Evolutionary conservation across 1,139 yeast species (phyloP), one percentile per base, ranked within the genome.

Genomic region (Candida pseudocylindracea): DNA sequence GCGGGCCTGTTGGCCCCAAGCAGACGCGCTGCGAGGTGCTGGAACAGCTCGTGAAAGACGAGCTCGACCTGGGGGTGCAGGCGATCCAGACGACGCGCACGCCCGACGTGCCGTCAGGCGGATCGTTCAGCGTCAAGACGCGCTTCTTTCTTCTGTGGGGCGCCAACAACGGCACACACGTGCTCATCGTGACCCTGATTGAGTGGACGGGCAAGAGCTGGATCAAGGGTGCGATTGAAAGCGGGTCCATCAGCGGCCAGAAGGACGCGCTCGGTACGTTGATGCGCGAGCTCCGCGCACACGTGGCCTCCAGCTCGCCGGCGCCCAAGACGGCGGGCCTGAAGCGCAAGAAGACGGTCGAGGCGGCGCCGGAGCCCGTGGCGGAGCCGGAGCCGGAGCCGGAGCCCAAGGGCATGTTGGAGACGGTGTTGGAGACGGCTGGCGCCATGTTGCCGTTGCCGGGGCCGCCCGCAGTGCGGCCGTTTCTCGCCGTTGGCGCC

Each of bases 91-190:
- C 63, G 1, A 78, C 93, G 0, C 61, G 61, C 20, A 78, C 94
- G 0, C 98, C 96, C 0, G 96, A 88, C 53, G 96, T 91, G 10
- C 99, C 99, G 1, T 75, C 83, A 36, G 99, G 99, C 5, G 67
- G 65, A 42, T 62, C 80, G 2, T 91, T 91, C 50, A 63, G 69
- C 34, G 76, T 85, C 7, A 64, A 67, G 35, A 78, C 95, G 1
- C 64, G 69, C 36, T 54, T 68, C 10, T 69, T 62, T 38, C 46
- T 85, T 12, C 64, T 72, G 30, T 91, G 98, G 98, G 92, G 68
- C 1, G 61, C 63, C 2, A 62, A 67, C 39, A 81, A 83, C 50
- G 39, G 55, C 9, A 81, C 96, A 3, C 62, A 60, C 35, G 39
- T 85, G 32, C 56, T 59, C 33, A 71, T 73, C 12, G 60, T 72